Percentiles rank a stretch among this genome's conserved stretches.
These are phyloP conservation scores for Ceratocystis albifundus DNA, from an alignment of 2,329 filamentous ascomycete genomes.

Conservation along the genomic window DNA sequence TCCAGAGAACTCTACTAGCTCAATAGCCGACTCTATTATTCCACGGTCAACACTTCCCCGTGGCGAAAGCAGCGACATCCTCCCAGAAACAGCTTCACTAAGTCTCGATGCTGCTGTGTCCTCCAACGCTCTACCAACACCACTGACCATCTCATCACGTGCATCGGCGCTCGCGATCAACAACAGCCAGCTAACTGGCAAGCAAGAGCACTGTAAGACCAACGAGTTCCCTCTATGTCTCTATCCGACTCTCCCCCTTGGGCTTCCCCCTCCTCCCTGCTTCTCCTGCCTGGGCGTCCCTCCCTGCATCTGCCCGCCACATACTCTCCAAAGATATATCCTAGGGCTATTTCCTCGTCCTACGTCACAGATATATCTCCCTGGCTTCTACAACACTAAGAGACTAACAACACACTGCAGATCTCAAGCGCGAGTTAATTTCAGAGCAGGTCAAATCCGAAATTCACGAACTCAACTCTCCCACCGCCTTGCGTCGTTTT, in stretches of 20 bases:
- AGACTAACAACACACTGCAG: slow-evolving; percentile 36
- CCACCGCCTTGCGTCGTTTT: slow-evolving; percentile 87
- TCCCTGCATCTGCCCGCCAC: slow-evolving; percentile 4
- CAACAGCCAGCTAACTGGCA: slow-evolving; percentile 59
- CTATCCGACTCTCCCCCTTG: neutral
- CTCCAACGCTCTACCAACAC: neutral
- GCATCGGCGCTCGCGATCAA: slow-evolving; percentile 27
- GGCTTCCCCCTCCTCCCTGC: neutral
- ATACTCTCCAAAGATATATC: neutral
- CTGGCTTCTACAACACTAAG: neutral
- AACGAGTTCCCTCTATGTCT: slow-evolving; percentile 20
- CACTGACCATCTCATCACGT: slow-evolving; percentile 25
- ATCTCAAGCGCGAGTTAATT: slow-evolving; percentile 91
- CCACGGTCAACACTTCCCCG: slow-evolving; percentile 14
- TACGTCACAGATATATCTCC: neutral
- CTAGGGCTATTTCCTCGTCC: neutral
- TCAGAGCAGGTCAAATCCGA: slow-evolving; percentile 81
- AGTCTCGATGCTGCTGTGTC: neutral
- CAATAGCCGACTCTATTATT: slow-evolving; percentile 3
- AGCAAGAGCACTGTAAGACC: slow-evolving; percentile 86
- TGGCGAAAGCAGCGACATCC: neutral
- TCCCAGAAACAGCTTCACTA: neutral
- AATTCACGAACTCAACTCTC: slow-evolving; percentile 84
- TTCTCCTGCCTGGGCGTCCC: neutral
- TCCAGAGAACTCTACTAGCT: neutral